Base-by-base conservation (phyloP, 2,329 filamentous ascomycete genomes). In the Stachybotrys elegans region DNA sequence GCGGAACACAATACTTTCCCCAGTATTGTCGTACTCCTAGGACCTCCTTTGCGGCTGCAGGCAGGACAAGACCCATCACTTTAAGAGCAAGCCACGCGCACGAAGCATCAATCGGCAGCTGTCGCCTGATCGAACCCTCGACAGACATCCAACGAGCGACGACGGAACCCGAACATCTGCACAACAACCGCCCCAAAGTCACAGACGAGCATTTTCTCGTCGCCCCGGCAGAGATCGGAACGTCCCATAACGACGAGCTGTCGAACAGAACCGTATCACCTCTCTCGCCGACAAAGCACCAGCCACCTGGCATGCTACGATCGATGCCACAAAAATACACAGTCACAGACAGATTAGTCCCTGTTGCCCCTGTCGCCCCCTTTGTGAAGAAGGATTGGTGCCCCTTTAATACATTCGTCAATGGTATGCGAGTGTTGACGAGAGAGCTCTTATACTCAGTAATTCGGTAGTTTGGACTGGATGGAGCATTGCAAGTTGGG, bases 221-320 rank as follows among this genome's bases (percentile, higher is more conserved):
- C 22, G 22, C 37, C 37, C 22, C 22, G 4, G 27, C 22, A 40
- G 21, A 40, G 37, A 22, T 40, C 22, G 13, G 37, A 40, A 40
- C 37, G 13, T 40, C 37, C 37, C 37, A 40, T 40, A 40, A 40
- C 37, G 20, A 40, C 37, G 22, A 25, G 37, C 37, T 25, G 13
- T 22, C 37, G 37, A 40, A 40, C 37, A 40, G 37, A 40, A 40
- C 37, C 20, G 21, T 40, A 40, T 40, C 37, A 40, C 13, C 37
- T 40, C 37, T 40, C 22, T 23, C 37, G 37, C 37, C 20, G 22
- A 40, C 22, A 40, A 40, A 40, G 20, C 37, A 40, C 37, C 37
- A 40, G 37, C 37, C 37, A 40, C 22, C 37, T n/a, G 13, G 22
- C 37, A 40, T 40, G 22, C 37, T 40, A 40, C 20, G 37, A 40